Percentiles rank a stretch among this genome's conserved stretches.
phyloP scores from a whole-genome alignment of 2,329 filamentous ascomycete genomes.

The Keithomyces neogunnii region DNA sequence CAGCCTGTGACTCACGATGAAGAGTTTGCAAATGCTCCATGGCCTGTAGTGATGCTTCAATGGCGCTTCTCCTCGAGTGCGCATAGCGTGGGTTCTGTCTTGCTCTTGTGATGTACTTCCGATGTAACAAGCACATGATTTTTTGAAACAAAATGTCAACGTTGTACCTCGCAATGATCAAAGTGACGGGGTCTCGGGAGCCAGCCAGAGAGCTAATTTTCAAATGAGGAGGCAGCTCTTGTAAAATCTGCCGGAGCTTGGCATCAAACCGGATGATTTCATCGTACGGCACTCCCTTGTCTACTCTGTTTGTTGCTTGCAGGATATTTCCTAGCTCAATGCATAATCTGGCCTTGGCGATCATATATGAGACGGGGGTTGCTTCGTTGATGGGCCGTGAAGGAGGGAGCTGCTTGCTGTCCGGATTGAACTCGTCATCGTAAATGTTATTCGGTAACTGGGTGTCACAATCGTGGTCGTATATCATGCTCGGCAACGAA shows the following conservation, averaged over 20 bases:
- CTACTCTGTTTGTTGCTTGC: conserved; percentile 51
- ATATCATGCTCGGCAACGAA: conserved; percentile 60
- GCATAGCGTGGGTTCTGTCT: conserved; percentile 72
- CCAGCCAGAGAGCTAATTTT: conserved; percentile 68
- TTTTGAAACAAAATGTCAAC: conserved; percentile 83
- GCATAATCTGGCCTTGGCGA: conserved; percentile 61
- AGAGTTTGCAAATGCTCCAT: conserved; percentile 70
- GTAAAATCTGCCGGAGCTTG: conserved; percentile 50
- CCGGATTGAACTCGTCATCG: conserved; percentile 69
- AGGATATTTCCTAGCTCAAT: conserved; percentile 64
- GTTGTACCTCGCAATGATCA: conserved; percentile 78
- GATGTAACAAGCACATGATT: conserved; percentile 79
- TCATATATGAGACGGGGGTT: conserved; percentile 73
- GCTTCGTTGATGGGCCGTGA: conserved; percentile 60
- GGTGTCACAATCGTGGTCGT: conserved; percentile 66
- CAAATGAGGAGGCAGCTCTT: conserved; percentile 71
- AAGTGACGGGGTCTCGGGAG: conserved; percentile 69
- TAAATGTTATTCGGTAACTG: conserved; percentile 69
- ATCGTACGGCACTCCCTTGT: conserved; percentile 50
- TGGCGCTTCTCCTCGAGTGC: conserved; percentile 73
- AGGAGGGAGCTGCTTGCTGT: conserved; percentile 58
- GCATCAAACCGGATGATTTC: conserved; percentile 55
- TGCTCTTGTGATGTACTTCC: conserved; percentile 75
- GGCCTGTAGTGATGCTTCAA: conserved; percentile 79
- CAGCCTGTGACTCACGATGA: conserved; percentile 63